Percentiles rank a stretch among this genome's conserved stretches.
These are phyloP conservation scores for Niveomyces coronatus DNA, from an alignment of 2,329 filamentous ascomycete species.

Conservation along the genomic window DNA sequence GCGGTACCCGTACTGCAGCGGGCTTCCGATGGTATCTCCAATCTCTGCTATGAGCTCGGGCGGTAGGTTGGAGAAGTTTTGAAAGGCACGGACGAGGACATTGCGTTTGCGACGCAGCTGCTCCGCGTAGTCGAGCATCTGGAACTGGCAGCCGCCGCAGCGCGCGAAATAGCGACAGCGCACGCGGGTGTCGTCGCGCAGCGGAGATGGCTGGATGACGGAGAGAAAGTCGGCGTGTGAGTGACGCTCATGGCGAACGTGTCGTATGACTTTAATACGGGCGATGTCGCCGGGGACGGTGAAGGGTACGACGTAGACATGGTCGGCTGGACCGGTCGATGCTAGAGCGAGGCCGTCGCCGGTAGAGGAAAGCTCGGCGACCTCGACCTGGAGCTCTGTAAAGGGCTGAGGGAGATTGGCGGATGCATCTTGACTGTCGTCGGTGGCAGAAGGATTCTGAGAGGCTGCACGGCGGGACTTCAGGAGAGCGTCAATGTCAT, in stretches of 20 bases:
- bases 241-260: constrained; percentile 55
- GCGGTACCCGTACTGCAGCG: constrained; percentile 84
- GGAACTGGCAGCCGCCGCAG: constrained; percentile 92
- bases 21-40: constrained; percentile 78
- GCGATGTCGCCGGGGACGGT: constrained; percentile 75
- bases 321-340: constrained; percentile 29
- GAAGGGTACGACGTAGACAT: constrained; percentile 82
- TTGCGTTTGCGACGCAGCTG: constrained; percentile 77
- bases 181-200: constrained; percentile 67
- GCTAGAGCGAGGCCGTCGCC: constrained; percentile 79
- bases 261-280: constrained; percentile 67
- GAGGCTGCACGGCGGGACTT: constrained; percentile 27
- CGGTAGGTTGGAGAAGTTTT: constrained; percentile 77
- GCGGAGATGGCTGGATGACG: constrained; percentile 59
- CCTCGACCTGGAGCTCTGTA: constrained; percentile 71
- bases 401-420: constrained; percentile 51
- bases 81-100: constrained; percentile 84
- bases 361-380: constrained; percentile 75
- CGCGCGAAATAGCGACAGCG: constrained; percentile 76
- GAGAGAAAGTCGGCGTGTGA: constrained; percentile 74
- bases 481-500: constrained; percentile 50
- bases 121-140: constrained; percentile 85
- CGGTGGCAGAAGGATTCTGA: constrained; percentile 17
- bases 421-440: constrained; percentile 15
- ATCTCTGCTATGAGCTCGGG: constrained; percentile 66